Conservation (phyloP, 2,329 filamentous ascomycete species). For the Anthostomella pinea region DNA sequence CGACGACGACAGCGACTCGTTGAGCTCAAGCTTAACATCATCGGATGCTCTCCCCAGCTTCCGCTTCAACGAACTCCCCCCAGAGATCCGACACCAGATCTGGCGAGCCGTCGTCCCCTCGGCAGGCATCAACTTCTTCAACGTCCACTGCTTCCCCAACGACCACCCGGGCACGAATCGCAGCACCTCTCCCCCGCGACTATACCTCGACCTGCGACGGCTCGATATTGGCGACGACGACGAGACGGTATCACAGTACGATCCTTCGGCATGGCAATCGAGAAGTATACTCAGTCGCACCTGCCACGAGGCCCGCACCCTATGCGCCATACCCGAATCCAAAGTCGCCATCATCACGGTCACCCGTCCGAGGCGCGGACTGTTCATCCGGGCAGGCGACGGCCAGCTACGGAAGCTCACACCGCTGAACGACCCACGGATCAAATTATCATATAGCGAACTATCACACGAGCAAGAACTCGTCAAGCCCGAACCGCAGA, state of each 20-base stretch:
- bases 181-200: constrained; percentile 27
- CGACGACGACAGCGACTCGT: too few relatives aligned
- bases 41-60: constrained; percentile 15
- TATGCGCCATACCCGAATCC: constrained; percentile 20
- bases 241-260: constrained; percentile 25
- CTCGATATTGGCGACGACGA: constrained; percentile 27
- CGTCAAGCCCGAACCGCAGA: constrained; percentile 14
- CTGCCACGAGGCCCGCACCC: constrained; percentile 28
- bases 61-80: constrained; percentile 24
- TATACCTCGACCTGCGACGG: constrained; percentile 31
- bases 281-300: constrained; percentile 20
- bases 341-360: constrained; percentile 21
- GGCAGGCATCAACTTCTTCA: constrained; percentile 34
- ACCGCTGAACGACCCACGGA: constrained; percentile 5
- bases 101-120: constrained; percentile 25
- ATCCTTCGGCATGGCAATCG: constrained; percentile 31
- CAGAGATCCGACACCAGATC: constrained; percentile 30
- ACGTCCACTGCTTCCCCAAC: constrained; percentile 32
- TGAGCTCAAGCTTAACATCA: too few relatives aligned
- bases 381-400: constrained; percentile 29
- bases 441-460: too few relatives aligned
- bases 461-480: background rate
- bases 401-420: constrained; percentile 21
- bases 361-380: constrained; percentile 26
- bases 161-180: constrained; percentile 28